Evolutionary conservation across 805 yeast genomes (phyloP).

Genomic region (Kazachstania bromeliacearum): DNA sequence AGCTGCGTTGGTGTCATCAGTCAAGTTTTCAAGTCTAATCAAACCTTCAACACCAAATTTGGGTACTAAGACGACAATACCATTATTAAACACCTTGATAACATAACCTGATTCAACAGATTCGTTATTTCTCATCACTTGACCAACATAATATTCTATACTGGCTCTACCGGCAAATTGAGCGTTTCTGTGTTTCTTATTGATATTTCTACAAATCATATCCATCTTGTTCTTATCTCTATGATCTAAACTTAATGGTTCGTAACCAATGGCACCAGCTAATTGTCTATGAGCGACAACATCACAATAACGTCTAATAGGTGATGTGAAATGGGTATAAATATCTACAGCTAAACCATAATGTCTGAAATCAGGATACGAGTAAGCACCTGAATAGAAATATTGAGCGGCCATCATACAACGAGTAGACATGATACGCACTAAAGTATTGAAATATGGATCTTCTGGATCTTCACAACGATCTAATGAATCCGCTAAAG

Average conservation of each 20-base stretch:
- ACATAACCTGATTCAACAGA: conserved; percentile 80
- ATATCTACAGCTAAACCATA: conserved; percentile 96
- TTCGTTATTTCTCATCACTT: conserved; percentile 83
- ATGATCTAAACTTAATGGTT: conserved; percentile 68
- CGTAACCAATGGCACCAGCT: conserved; percentile 97
- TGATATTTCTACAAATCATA: conserved; percentile 75
- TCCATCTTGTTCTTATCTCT: conserved; percentile 90
- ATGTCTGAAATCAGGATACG: conserved; percentile 88
- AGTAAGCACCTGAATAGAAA: conserved; percentile 81
- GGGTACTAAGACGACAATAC: conserved; percentile 90
- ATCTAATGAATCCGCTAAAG: conserved; percentile 89
- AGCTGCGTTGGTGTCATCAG: conserved; percentile 53
- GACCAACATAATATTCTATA: conserved; percentile 96
- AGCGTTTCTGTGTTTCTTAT: conserved; percentile 91
- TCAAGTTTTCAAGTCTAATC: conserved; percentile 67
- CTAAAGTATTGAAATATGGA: conserved; percentile 83
- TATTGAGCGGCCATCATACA: conserved; percentile 99
- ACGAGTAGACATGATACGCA: conserved; percentile 94
- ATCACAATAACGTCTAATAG: conserved; percentile 96
- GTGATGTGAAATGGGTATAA: conserved; percentile 97
- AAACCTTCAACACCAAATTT: conserved; percentile 93
- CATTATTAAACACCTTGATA: conserved; percentile 86
- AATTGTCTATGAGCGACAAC: conserved; percentile 94
- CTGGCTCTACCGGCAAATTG: conserved; percentile 98
- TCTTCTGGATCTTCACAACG: conserved; percentile 75